Percentiles rank a stretch among this genome's conserved stretches.
Evolutionary conservation across 345 rosid genomes (phyloP).

Genomic region (Moricandia arvensis): DNA sequence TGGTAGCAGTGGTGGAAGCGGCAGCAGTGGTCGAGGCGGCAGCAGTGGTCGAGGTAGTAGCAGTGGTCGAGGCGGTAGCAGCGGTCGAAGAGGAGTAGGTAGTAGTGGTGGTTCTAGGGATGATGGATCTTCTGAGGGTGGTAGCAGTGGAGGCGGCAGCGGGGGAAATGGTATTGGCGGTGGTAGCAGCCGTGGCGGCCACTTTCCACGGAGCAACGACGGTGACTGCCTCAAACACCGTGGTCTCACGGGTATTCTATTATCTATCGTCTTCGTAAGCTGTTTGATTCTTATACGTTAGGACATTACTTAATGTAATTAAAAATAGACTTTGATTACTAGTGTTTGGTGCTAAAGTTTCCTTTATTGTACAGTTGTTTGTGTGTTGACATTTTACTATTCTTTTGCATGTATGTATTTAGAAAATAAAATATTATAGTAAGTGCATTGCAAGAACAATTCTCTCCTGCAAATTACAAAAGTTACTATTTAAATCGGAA

Average conservation of each 20-base stretch:
- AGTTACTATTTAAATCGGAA: too few relatives aligned
- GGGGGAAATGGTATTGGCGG: constrained; percentile 9
- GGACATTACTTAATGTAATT: background rate
- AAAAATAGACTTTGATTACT: constrained; percentile 3
- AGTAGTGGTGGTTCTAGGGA: background rate
- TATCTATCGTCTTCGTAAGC: background rate
- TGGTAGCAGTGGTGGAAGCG: background rate
- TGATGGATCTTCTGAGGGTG: background rate
- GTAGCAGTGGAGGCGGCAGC: background rate
- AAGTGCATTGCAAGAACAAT: background rate
- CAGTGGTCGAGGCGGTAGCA: background rate
- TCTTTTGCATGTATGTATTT: background rate
- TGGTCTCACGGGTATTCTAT: background rate
- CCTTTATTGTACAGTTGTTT: background rate
- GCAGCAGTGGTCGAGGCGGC: background rate
- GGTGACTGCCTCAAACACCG: constrained; percentile 14
- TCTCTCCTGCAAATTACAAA: background rate
- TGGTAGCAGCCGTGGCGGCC: constrained; percentile 7
- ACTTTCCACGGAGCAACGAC: background rate
- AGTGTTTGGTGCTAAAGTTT: background rate
- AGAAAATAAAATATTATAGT: background rate
- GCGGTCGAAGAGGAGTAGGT: background rate
- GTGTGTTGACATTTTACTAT: too few relatives aligned
- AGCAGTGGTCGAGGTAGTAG: background rate
- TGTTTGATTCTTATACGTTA: constrained; percentile 5